Percentiles rank a stretch among this genome's conserved stretches.
These are phyloP conservation scores for Podospora conica DNA, from an alignment of 495 filamentous ascomycete genomes.

Conservation along the genomic window DNA sequence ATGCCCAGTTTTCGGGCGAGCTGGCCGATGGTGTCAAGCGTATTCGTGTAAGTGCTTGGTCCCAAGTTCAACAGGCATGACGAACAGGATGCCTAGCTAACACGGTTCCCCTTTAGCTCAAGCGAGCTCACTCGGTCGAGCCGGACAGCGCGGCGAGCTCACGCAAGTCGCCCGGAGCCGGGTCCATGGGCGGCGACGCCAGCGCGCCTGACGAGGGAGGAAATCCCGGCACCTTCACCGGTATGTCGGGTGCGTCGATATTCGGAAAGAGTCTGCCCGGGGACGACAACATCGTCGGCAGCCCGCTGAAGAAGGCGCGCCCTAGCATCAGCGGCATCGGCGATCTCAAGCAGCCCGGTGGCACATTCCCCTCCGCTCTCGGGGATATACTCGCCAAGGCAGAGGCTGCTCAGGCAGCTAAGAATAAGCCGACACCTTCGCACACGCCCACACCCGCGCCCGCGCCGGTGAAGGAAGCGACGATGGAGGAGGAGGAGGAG, in stretches of 20 bases:
- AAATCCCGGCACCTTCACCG: slow-evolving; percentile 9
- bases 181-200: slow-evolving; percentile 24
- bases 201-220: slow-evolving; percentile 24
- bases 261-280: slow-evolving; percentile 30
- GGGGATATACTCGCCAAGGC: slow-evolving; percentile 43
- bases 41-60: slow-evolving; percentile 66
- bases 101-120: slow-evolving; percentile 55
- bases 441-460: neutral
- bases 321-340: slow-evolving; percentile 50
- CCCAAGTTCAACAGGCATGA: neutral
- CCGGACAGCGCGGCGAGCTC: slow-evolving; percentile 48
- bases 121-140: slow-evolving; percentile 88
- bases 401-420: slow-evolving; percentile 34
- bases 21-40: slow-evolving; percentile 84
- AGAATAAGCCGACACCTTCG: slow-evolving; percentile 28
- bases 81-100: slow-evolving; percentile 18
- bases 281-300: slow-evolving; percentile 53
- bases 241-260: slow-evolving; percentile 22
- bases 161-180: slow-evolving; percentile 36
- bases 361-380: slow-evolving; percentile 36
- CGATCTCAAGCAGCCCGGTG: slow-evolving; percentile 45
- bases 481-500: slow-evolving; percentile 40
- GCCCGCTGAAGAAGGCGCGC: slow-evolving; percentile 78
- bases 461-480: slow-evolving; percentile 19
- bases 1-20: slow-evolving; percentile 76